These are phyloP conservation scores for Myochromella boudieri DNA, from an alignment of 768 basidiomycete genomes.

Conservation along the genomic window DNA sequence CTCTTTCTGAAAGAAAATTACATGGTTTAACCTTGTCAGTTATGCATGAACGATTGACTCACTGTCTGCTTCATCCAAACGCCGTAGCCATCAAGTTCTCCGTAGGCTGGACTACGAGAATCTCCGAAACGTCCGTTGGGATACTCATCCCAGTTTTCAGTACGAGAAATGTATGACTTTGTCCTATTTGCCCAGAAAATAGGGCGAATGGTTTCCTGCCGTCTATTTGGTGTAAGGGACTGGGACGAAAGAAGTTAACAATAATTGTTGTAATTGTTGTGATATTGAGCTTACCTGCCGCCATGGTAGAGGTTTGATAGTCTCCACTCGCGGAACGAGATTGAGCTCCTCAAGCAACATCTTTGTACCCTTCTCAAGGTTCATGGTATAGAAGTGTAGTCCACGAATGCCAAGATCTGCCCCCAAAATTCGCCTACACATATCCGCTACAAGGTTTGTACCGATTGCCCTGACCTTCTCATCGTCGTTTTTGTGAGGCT, in stretches of 20 bases:
- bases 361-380: slow-evolving; percentile 91
- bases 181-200: slow-evolving; percentile 99
- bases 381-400: slow-evolving; percentile 97
- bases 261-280: too few species aligned
- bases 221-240: slow-evolving; percentile 91
- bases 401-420: slow-evolving; percentile 84
- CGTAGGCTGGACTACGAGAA: slow-evolving; percentile 95
- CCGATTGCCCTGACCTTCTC: slow-evolving; percentile 91
- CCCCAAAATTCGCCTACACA: slow-evolving; percentile 85
- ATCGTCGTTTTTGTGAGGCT: slow-evolving; percentile 89
- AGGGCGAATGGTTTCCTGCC: slow-evolving; percentile 90
- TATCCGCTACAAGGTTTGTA: slow-evolving; percentile 90
- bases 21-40: not conserved
- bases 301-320: slow-evolving; percentile 96
- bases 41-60: slow-evolving; percentile 8
- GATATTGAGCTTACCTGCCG: slow-evolving; percentile 62
- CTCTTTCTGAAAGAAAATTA: slow-evolving; percentile 57
- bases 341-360: slow-evolving; percentile 93
- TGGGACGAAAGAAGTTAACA: slow-evolving; percentile 29
- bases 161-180: slow-evolving; percentile 92
- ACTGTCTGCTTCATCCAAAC: slow-evolving; percentile 90
- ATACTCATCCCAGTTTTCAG: slow-evolving; percentile 99
- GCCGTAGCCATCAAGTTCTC: slow-evolving; percentile 96
- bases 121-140: slow-evolving; percentile 99
- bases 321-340: slow-evolving; percentile 84